Base-by-base conservation (phyloP, 1,284 basidiomycete species). In the Apiotrichum mycotoxinovorans region DNA sequence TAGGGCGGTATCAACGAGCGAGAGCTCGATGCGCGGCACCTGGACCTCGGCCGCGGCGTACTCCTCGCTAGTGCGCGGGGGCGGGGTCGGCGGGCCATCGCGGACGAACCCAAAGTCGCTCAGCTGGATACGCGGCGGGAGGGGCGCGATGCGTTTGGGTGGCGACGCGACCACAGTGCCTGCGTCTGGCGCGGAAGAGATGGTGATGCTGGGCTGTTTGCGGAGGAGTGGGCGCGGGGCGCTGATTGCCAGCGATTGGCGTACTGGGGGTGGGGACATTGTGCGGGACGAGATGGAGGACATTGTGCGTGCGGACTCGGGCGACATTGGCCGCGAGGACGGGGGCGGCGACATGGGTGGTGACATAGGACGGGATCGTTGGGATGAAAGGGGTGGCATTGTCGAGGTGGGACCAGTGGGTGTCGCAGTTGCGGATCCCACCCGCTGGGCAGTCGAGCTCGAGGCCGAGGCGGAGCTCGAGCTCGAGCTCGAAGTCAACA, bases 31-130 rank as follows among this genome's bases (percentile, higher is more conserved):
- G n/a, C 18, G 18, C 7, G 45, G 45, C 14, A 47, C n/a, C 15
- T 20, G 23, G 11, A 22, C 22, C 17, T 15, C 18, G 40, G 7
- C 14, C n/a, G n/a, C n/a, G n/a, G n/a, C n/a, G n/a, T n/a, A n/a
- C n/a, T n/a, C 37, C 11, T 27, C 42, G 10, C 17, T 12, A 1
- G 45, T 3, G 18, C 15, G 4, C 15, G 14, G 49, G 17, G 49
- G 49, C 37, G 49, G 49, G 25, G 49, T 51, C 4, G 37, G 37
- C n/a, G 49, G 49, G 1, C 49, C 49, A 18, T 51, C 38, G 49
- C 49, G 49, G 10, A 41, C 49, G 22, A 51, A 51, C 3, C 49
- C 49, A 51, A 51, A 51, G 49, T 51, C 49, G 26, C n/a, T 26
- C 4, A 51, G 38, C n/a, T 26, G 18, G 38, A 51, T 51, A 18